Evolutionary conservation across 2,329 filamentous ascomycete species (phyloP), one percentile per base, ranked within the genome.

Genomic region (Aspergillus sp.): DNA sequence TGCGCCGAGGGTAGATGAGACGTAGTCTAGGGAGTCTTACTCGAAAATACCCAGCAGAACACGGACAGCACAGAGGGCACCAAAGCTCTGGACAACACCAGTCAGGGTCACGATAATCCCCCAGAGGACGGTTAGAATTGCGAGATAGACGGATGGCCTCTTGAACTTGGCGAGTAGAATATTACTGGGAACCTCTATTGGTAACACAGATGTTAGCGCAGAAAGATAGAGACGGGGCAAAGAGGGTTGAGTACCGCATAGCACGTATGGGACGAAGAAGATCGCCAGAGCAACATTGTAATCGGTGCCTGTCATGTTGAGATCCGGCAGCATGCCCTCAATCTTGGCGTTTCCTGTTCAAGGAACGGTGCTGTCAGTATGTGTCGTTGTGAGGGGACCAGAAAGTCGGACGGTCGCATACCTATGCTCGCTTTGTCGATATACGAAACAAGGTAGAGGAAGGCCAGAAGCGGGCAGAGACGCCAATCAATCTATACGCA

Each of bases 41-140:
- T 79, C 78, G 4, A 76, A 77, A 4, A 79, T 71, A 47, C 78
- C 80, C 43, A 74, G 77, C 66, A 84, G 82, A 61, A 83, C 77
- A 5, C 82, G 77, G 8, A 79, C 75, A 3, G 83, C 28, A 1
- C 28, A 19, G 1, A 56, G 43, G 4, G 17, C 30, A 5, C 9
- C 25, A 38, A 48, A 56, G 11, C 15, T 56, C 43, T 56, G 23
- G 1, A 56, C 43, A 4, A 47, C 22, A 2, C 54, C 54, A 0
- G 54, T 56, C 8, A 47, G 11, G 8, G 54, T 56, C 23, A 56
- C 47, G n/a, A 56, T 23, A 3, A 31, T 48, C 2, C 54, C 54
- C 54, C 54, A 56, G 3, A 67, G 68, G 4, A 77, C 53, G 59
- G 73, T 71, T 31, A 61, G 22, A 11, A 73, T 67, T 3, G 68